Percentiles rank a stretch among this genome's conserved stretches.
Conservation (phyloP, 2,329 filamentous ascomycete species). For the Penicillium sp. region DNA sequence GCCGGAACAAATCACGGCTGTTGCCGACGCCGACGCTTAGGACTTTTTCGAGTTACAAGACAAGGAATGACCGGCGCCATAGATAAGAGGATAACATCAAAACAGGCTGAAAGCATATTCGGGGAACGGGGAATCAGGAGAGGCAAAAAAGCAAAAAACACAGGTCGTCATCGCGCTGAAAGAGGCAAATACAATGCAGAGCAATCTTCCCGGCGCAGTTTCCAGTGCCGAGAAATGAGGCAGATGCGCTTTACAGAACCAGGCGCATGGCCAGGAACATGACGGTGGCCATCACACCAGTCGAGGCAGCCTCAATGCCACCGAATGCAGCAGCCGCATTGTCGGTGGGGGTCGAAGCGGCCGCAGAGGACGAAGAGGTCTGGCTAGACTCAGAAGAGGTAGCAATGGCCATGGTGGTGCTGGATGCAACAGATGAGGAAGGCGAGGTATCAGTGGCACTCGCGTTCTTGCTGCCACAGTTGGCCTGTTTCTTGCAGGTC, state of each 20-base stretch:
- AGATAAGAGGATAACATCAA: slow-evolving; percentile 17
- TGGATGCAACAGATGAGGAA: slow-evolving; percentile 24
- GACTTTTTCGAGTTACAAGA: slow-evolving; percentile 10
- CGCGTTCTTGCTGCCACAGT: slow-evolving; percentile 51
- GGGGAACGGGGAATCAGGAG: slow-evolving; percentile 16
- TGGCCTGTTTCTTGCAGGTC: slow-evolving; percentile 44
- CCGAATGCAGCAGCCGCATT: slow-evolving; percentile 44
- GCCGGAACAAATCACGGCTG: slow-evolving; percentile 2
- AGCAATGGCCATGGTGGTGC: slow-evolving; percentile 27
- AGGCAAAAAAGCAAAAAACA: slow-evolving; percentile 2
- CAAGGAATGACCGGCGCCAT: slow-evolving; percentile 19
- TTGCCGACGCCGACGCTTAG: slow-evolving; percentile 4
- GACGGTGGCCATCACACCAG: slow-evolving; percentile 48
- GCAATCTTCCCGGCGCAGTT: slow-evolving; percentile 7
- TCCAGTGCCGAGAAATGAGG: slow-evolving; percentile 2
- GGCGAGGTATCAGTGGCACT: slow-evolving; percentile 24
- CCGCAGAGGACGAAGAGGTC: slow-evolving; percentile 27
- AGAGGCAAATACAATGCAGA: slow-evolving; percentile 12
- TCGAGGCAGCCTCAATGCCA: slow-evolving; percentile 45
- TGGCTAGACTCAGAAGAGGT: slow-evolving; percentile 25
- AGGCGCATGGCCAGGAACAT: slow-evolving; percentile 54
- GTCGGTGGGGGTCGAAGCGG: slow-evolving; percentile 26
- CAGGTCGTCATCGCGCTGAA: slow-evolving; percentile 17
- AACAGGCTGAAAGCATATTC: slow-evolving; percentile 7
- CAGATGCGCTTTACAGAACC: slow-evolving; percentile 45